Evolutionary conservation across 2,329 filamentous ascomycete genomes (phyloP).

Genomic region (Allantophomopsis cytisporea): DNA sequence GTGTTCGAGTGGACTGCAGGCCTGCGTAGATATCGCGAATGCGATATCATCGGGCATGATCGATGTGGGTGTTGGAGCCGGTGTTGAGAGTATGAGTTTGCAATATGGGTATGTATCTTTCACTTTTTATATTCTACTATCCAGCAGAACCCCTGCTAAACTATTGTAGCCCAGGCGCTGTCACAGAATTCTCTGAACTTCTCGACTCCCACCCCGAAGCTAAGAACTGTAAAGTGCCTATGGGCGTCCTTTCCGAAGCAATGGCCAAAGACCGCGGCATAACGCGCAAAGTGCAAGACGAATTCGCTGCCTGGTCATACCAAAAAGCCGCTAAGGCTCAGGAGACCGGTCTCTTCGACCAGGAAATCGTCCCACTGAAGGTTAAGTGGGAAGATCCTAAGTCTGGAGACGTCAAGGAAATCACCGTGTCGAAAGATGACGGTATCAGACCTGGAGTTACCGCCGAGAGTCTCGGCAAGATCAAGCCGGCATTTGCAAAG

Average conservation of each 20-base stretch:
- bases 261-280: conserved; percentile 84
- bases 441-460: conserved; percentile 80
- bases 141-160: too few relatives aligned
- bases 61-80: conserved; percentile 84
- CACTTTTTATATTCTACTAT: neutral
- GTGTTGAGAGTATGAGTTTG: conserved; percentile 89
- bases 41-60: conserved; percentile 88
- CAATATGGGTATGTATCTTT: conserved; percentile 63
- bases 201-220: conserved; percentile 71
- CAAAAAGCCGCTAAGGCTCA: conserved; percentile 82
- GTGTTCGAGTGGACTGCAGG: conserved; percentile 87
- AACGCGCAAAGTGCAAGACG: conserved; percentile 62
- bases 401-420: conserved; percentile 69
- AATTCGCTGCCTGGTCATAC: conserved; percentile 89
- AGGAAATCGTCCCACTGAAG: conserved; percentile 79
- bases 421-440: conserved; percentile 77
- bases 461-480: conserved; percentile 77
- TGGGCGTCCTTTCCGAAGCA: conserved; percentile 85
- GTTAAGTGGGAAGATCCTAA: conserved; percentile 88
- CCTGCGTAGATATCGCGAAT: conserved; percentile 88
- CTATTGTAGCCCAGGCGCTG: conserved; percentile 54
- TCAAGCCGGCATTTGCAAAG: conserved; percentile 79
- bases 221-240: conserved; percentile 94
- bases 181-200: conserved; percentile 83
- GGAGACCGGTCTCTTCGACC: conserved; percentile 75